A percentile compares a stretch with the other conserved stretches of the same genome.
phyloP scores from a whole-genome alignment of 2,329 filamentous ascomycete genomes.

The Madurella fahalii region DNA sequence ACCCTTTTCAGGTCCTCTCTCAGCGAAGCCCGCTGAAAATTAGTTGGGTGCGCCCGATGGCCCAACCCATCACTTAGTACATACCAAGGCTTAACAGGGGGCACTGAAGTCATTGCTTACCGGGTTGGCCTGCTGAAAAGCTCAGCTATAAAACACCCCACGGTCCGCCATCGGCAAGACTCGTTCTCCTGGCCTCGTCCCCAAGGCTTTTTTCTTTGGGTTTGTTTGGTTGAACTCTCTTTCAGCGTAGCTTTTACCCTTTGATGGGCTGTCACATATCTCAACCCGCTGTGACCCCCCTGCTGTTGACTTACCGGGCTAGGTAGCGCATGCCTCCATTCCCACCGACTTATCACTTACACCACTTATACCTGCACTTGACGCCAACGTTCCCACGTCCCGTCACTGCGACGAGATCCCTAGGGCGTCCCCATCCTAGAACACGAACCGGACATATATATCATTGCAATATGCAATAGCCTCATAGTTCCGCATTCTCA shows the following conservation, averaged over 20 bases:
- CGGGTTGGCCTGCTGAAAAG: too few species aligned
- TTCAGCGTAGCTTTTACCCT: not conserved
- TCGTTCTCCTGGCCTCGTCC: slow-evolving; percentile 4
- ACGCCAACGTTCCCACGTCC: not conserved
- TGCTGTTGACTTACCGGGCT: slow-evolving; percentile 4
- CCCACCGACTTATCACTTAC: slow-evolving; percentile 15
- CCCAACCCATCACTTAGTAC: too few species aligned
- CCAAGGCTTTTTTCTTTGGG: not conserved
- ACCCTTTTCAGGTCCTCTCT: not conserved
- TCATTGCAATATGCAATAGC: slow-evolving; percentile 21
- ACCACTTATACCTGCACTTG: not conserved
- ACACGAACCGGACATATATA: not conserved
- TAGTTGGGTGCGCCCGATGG: not conserved
- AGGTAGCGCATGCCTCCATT: slow-evolving; percentile 10
- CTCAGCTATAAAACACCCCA: slow-evolving; percentile 21
- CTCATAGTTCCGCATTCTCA: not conserved
- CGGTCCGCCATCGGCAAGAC: slow-evolving; percentile 22
- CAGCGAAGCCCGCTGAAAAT: slow-evolving; percentile 16
- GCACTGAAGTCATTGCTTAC: slow-evolving; percentile 27
- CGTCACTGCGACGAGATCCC: not conserved
- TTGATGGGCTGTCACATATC: slow-evolving; percentile 9
- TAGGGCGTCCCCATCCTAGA: not conserved
- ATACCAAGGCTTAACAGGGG: not conserved
- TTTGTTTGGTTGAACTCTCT: slow-evolving; percentile 1
- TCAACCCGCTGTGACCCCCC: slow-evolving; percentile 12